A percentile compares a stretch with the other conserved stretches of the same genome.
Evolutionary conservation across 805 yeast genomes (phyloP).

Genomic region (Kodamaea fukazawae): DNA sequence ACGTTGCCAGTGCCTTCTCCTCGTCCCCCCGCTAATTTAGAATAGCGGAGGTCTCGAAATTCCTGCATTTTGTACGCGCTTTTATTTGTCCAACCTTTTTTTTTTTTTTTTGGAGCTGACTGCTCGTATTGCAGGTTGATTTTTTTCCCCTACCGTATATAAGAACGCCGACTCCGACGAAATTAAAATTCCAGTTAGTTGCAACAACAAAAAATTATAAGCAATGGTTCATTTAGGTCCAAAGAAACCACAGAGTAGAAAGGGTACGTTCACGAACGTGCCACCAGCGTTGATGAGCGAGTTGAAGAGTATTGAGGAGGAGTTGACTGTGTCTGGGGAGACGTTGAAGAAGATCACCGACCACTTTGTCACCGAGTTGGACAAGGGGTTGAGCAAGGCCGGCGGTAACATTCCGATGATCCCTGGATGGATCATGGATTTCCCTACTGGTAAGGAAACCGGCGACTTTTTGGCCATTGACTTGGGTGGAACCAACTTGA

Average conservation of each 20-base stretch:
- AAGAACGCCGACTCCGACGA: conserved; percentile 3
- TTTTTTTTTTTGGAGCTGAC: neutral
- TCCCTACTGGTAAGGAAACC: conserved; percentile 86
- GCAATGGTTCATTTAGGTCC: conserved; percentile 84
- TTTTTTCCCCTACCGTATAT: conserved; percentile 5
- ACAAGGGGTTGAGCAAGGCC: conserved; percentile 69
- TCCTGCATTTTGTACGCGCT: too few relatives aligned
- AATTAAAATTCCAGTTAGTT: neutral
- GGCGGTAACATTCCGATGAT: conserved; percentile 96
- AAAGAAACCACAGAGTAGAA: conserved; percentile 76
- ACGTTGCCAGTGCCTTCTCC: too few relatives aligned
- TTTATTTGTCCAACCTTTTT: too few relatives aligned
- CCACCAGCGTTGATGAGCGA: conserved; percentile 61
- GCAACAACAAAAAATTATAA: neutral
- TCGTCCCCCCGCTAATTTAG: too few relatives aligned
- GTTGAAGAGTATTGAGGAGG: conserved; percentile 53
- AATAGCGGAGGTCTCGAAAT: too few relatives aligned
- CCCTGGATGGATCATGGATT: conserved; percentile 94
- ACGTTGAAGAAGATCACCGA: conserved; percentile 64
- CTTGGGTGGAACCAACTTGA: conserved; percentile 94
- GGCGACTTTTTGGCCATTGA: conserved; percentile 93
- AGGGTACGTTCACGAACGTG: conserved; percentile 58
- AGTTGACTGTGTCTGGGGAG: conserved; percentile 60
- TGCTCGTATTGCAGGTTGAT: too few relatives aligned
- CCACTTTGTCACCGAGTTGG: conserved; percentile 76